Percentiles rank a stretch among this genome's conserved stretches.
Evolutionary conservation across 805 yeast genomes (phyloP).

Genomic region (Nakazawaea holstii): DNA sequence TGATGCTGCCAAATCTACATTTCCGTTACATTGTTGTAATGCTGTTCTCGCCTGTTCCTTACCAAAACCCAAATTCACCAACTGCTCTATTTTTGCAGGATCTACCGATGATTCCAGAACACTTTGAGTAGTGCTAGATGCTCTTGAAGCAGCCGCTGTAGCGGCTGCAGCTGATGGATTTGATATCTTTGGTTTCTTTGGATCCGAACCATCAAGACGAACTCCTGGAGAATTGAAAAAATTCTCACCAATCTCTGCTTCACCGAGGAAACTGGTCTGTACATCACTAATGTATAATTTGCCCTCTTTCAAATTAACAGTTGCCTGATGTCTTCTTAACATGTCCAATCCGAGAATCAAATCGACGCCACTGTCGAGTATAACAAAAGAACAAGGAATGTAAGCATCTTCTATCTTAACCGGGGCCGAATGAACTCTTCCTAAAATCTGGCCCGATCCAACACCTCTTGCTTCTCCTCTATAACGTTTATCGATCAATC

Average conservation of each 20-base stretch:
- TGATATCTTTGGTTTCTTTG: conserved; percentile 10
- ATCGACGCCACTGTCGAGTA: conserved; percentile 68
- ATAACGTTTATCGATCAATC: conserved; percentile 74
- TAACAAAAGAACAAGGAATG: conserved; percentile 65
- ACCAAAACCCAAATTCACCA: conserved; percentile 69
- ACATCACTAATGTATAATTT: conserved; percentile 66
- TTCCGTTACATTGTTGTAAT: conserved; percentile 61
- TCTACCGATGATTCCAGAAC: conserved; percentile 15
- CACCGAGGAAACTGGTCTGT: conserved; percentile 67
- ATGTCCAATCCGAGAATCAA: conserved; percentile 84
- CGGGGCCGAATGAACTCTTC: conserved; percentile 86
- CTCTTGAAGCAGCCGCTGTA: conserved; percentile 16
- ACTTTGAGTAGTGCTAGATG: conserved; percentile 12
- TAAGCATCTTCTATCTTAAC: conserved; percentile 64
- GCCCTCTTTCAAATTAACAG: conserved; percentile 65
- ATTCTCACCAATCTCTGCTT: conserved; percentile 56
- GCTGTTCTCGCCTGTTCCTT: conserved; percentile 61
- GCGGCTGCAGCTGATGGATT: conserved; percentile 12
- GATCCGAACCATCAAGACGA: conserved; percentile 10
- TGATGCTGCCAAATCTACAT: conserved; percentile 84
- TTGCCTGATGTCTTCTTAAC: conserved; percentile 84
- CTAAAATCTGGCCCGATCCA: conserved; percentile 73
- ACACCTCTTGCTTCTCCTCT: conserved; percentile 87
- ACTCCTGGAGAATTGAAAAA: conserved; percentile 14
- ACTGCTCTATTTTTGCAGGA: conserved; percentile 29